These are phyloP conservation scores for Daldinia grandis DNA, from an alignment of 495 filamentous ascomycete genomes.

Conservation along the genomic window DNA sequence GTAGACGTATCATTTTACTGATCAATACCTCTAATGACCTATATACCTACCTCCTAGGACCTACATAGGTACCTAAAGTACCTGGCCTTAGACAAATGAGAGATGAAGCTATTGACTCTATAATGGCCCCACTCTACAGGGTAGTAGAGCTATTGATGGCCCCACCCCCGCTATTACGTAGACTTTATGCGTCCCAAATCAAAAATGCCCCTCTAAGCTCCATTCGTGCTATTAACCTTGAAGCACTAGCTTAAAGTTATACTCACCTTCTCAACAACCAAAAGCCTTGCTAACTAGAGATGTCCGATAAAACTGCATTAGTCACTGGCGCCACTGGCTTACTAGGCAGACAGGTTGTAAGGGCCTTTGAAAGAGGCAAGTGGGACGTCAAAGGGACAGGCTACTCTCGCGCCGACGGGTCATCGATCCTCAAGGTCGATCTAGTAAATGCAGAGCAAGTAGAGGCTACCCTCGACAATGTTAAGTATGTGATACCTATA, in stretches of 20 bases:
- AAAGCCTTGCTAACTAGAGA: slow-evolving; percentile 7
- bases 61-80: no score
- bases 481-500: slow-evolving; percentile 60
- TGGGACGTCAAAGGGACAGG: slow-evolving; percentile 89
- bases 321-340: slow-evolving; percentile 88
- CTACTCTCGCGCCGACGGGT: slow-evolving; percentile 72
- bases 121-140: background rate
- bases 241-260: background rate
- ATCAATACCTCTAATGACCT: background rate
- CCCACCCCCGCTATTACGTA: slow-evolving; percentile 33
- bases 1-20: no score
- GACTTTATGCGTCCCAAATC: background rate
- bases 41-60: no score
- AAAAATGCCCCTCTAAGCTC: slow-evolving; percentile 18
- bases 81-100: no score
- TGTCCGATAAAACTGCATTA: slow-evolving; percentile 65
- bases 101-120: background rate
- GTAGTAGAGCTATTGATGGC: background rate
- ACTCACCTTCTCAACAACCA: background rate
- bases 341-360: slow-evolving; percentile 81
- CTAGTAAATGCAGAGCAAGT: slow-evolving; percentile 69
- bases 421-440: slow-evolving; percentile 78
- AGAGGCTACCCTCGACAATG: slow-evolving; percentile 66
- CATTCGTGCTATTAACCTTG: background rate
- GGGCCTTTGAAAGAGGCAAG: slow-evolving; percentile 70